Conservation (phyloP, 768 basidiomycete species). For the Podaxis sp. region DNA sequence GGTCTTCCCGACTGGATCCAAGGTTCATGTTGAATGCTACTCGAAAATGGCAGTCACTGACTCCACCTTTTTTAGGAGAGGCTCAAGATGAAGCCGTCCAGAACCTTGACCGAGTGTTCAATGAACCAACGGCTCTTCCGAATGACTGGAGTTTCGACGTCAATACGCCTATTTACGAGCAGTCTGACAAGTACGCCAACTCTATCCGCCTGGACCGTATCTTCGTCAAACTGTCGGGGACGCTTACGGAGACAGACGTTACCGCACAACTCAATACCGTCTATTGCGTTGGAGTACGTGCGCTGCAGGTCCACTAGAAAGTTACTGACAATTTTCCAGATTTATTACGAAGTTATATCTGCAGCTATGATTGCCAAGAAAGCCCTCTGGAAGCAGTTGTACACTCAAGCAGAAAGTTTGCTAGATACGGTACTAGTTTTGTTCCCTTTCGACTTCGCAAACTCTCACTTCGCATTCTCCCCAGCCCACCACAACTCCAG, state of each 20-base stretch:
- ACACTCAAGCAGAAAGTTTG: not conserved
- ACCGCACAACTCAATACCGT: not conserved
- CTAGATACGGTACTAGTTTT: not conserved
- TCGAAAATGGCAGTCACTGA: not conserved
- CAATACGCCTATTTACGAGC: not conserved
- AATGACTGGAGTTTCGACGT: not conserved
- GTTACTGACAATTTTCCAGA: not conserved
- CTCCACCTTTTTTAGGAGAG: not conserved
- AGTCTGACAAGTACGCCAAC: not conserved
- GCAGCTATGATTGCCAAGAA: not conserved
- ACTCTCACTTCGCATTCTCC: no score
- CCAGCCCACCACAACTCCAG: no score
- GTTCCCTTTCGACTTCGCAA: no score
- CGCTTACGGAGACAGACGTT: not conserved
- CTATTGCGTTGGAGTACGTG: not conserved
- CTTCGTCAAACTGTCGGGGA: not conserved
- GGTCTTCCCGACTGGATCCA: not conserved
- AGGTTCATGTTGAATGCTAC: not conserved
- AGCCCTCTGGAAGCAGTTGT: not conserved
- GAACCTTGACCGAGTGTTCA: not conserved
- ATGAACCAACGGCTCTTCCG: not conserved
- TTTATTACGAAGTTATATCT: not conserved
- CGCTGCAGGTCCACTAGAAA: not conserved
- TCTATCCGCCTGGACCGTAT: not conserved
- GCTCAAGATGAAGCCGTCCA: not conserved